Percentiles rank a stretch among this genome's conserved stretches.
These are phyloP conservation scores for Heliamphora ciliata DNA, from an alignment of 179 eudicot genomes.

Conservation along the genomic window DNA sequence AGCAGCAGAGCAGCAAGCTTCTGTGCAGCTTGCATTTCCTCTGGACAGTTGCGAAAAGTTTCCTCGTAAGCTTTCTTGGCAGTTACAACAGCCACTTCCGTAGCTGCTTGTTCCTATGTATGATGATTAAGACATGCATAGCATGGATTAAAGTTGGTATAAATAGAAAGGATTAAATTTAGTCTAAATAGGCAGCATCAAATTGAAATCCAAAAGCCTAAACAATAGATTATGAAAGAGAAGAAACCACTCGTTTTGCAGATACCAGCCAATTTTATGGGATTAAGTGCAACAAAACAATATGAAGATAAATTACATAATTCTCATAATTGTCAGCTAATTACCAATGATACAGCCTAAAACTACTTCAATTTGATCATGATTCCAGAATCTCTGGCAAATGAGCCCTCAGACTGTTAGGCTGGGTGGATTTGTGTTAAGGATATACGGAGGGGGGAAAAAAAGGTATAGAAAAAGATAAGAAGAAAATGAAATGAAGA, in stretches of 20 bases:
- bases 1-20: conserved; percentile 39
- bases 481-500: no score
- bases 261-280: neutral
- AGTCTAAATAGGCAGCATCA: neutral
- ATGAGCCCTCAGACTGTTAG: no score
- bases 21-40: conserved; percentile 40
- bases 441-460: no score
- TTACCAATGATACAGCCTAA: no score
- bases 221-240: neutral
- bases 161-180: no score
- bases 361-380: no score
- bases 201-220: neutral
- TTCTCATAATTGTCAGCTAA: no score
- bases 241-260: neutral
- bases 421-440: no score
- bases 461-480: no score
- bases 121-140: neutral
- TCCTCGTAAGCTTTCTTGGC: conserved; percentile 38
- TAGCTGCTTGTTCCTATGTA: conserved; percentile 64
- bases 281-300: neutral
- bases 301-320: no score
- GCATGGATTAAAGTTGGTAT: neutral
- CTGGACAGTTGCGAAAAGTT: conserved; percentile 24
- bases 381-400: no score
- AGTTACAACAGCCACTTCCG: conserved; percentile 60